Conservation (phyloP, 192 early-diverging fungal species). For the Spizellomyces sp. region DNA sequence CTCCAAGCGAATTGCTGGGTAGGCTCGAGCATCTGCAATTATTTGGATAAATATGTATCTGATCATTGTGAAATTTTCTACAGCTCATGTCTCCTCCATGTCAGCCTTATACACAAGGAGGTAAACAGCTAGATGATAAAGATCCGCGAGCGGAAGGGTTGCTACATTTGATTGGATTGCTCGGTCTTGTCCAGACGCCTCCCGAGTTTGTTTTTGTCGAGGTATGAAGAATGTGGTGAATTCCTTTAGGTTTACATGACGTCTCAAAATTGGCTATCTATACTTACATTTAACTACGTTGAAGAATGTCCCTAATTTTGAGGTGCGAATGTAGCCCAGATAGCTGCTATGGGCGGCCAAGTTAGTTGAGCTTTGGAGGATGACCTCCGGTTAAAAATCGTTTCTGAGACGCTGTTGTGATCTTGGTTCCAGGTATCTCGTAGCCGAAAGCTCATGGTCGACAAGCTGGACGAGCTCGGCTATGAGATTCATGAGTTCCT, state of each 20-base stretch:
- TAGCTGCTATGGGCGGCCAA: no score
- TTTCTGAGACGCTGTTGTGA: no score
- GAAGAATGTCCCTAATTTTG: slow-evolving; percentile 59
- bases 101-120: slow-evolving; percentile 67
- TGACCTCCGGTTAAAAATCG: no score
- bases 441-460: slow-evolving; percentile 39
- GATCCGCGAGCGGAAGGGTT: slow-evolving; percentile 47
- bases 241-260: slow-evolving; percentile 17
- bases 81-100: slow-evolving; percentile 80
- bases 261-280: neutral
- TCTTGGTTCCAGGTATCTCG: slow-evolving; percentile 18
- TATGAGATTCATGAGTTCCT: slow-evolving; percentile 50
- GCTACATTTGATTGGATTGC: slow-evolving; percentile 44
- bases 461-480: slow-evolving; percentile 39
- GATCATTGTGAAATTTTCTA: no score
- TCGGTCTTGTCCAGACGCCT: slow-evolving; percentile 34
- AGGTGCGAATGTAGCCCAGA: slow-evolving; percentile 17
- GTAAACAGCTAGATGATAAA: slow-evolving; percentile 71
- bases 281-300: neutral
- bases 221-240: neutral
- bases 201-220: slow-evolving; percentile 57
- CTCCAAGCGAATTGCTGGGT: slow-evolving; percentile 83
- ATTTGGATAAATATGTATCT: no score
- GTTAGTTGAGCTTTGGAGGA: no score
- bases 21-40: no score